Base-by-base conservation (phyloP, 2,329 filamentous ascomycete genomes). In the Fusarium camptoceras region DNA sequence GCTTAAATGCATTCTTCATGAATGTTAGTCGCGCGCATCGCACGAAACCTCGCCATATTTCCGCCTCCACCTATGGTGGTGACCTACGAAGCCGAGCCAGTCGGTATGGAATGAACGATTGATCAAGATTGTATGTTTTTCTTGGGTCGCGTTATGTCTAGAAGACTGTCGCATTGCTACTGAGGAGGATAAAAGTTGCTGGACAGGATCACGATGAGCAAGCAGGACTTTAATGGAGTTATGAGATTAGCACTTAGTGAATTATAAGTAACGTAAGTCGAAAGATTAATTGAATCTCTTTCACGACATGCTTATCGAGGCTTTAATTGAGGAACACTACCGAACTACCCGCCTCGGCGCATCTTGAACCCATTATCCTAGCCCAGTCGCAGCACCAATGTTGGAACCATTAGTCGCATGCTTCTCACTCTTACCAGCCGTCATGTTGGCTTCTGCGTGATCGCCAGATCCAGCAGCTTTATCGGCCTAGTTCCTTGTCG, bases 1-100 rank as follows among this genome's bases (percentile, higher is more conserved):
- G 73, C 73, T 46, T 75, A 70, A 66, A 46, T 20, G 31, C n/a
- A 10, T 6, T 5, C 12, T 1, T 18, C 4, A 0, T 43, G 24
- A 28, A 15, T n/a, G 8, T 8, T 27, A 54, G 41, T 31, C 15
- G 7, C 5, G 41, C 41, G 8, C 55, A 27, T 25, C 16, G 16
- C 34, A 37, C 12, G 31, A 22, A 16, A 18, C 25, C 20, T 15
- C n/a, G 31, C 22, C 22, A 18, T 6, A 8, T 10, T 39, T 42
- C 11, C 34, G 37, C 8, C 39, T 41, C 28, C 37, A 14, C 31
- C 22, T n/a, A 34, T 22, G 27, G 24, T 4, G 50, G 42, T 24
- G 15, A 5, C 34, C 10, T 12, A 27, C 7, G 16, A 46, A 39
- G 1, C 30, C 15, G 56, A 56, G 30, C 24, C n/a, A 49, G 42